A percentile compares a stretch with the other conserved stretches of the same genome.
Evolutionary conservation across 345 rosid genomes (phyloP).

Genomic region (Populus deltoides): DNA sequence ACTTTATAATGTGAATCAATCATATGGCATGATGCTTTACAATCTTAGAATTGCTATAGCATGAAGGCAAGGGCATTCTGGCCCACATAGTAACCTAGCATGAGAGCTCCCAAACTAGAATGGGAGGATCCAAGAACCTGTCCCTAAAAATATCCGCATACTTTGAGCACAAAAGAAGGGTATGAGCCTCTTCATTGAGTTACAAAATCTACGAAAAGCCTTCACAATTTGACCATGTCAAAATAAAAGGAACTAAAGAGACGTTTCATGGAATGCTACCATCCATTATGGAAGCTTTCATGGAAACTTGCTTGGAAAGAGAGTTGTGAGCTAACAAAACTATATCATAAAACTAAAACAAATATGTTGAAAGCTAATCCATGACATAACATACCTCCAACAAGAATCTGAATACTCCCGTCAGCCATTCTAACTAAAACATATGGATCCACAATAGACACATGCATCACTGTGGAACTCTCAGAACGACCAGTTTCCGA

Average conservation of each 20-base stretch:
- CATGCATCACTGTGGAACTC: conserved; percentile 60
- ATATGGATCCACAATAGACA: conserved; percentile 93
- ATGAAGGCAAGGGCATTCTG: too few relatives aligned
- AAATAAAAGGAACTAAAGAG: background rate
- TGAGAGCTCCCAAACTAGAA: too few relatives aligned
- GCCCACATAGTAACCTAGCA: too few relatives aligned
- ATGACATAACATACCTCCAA: conserved; percentile 67
- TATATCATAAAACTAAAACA: background rate
- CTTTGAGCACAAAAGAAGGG: background rate
- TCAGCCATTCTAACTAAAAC: conserved; percentile 85
- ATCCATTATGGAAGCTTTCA: background rate
- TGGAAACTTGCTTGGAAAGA: background rate
- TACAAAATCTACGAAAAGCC: background rate
- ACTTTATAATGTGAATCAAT: too few relatives aligned
- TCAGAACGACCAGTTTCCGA: conserved; percentile 72
- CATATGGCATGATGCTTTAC: too few relatives aligned
- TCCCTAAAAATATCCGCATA: background rate
- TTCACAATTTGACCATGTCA: background rate
- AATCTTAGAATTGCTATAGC: too few relatives aligned
- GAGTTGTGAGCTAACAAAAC: background rate
- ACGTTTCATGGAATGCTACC: background rate
- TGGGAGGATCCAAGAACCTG: too few relatives aligned
- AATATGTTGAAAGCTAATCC: background rate
- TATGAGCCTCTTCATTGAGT: background rate
- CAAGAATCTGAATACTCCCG: conserved; percentile 78